A percentile compares a stretch with the other conserved stretches of the same genome.
These are phyloP conservation scores for Hansenula lynferdii DNA, from an alignment of 1,139 yeast species.

Conservation along the genomic window DNA sequence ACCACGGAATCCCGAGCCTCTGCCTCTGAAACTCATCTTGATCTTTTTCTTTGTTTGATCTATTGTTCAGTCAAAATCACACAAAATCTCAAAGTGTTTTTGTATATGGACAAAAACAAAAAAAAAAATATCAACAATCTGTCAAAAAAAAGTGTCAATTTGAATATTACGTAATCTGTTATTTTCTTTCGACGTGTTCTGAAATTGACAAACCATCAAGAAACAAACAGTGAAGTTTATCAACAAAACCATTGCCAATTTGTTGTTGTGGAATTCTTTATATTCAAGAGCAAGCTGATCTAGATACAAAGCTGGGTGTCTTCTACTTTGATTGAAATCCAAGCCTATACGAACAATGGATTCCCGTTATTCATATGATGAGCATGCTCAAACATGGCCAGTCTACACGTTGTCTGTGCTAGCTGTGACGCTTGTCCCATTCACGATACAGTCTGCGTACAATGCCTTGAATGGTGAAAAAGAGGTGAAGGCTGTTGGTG, in stretches of 20 bases:
- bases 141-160: background rate
- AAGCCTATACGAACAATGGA: conserved; percentile 22
- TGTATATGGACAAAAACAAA: no score
- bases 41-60: no score
- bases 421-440: conserved; percentile 62
- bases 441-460: conserved; percentile 47
- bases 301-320: no score
- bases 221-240: no score
- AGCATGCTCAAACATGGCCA: conserved; percentile 94
- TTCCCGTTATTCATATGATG: conserved; percentile 64
- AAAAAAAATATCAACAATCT: background rate
- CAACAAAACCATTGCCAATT: no score
- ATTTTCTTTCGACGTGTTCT: conserved; percentile 3
- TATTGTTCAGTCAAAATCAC: no score
- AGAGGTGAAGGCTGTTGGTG: conserved; percentile 7
- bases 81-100: no score
- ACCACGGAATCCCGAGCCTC: conserved; percentile 1
- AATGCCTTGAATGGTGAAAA: conserved; percentile 18
- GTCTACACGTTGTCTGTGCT: conserved; percentile 78
- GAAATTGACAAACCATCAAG: no score
- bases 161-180: background rate
- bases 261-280: no score
- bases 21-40: conserved; percentile 30
- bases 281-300: no score
- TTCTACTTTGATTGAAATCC: no score